Evolutionary conservation across 805 yeast genomes (phyloP).

Genomic region (Ogataea nitratoaversa): DNA sequence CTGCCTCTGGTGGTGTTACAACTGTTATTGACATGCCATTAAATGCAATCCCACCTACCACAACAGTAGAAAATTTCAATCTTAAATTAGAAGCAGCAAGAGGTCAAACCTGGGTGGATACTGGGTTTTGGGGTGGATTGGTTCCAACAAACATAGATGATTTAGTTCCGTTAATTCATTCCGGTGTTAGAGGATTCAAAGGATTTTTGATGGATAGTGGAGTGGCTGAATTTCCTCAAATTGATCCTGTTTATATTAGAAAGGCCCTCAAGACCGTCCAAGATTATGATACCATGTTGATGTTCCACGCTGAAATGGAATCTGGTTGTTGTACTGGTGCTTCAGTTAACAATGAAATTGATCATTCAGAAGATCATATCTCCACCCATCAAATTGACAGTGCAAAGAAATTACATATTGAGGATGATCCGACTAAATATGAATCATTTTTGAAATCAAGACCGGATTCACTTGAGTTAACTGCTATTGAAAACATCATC

Average conservation of each 20-base stretch:
- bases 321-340: slow-evolving; percentile 3
- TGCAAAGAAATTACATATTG: slow-evolving; percentile 19
- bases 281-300: slow-evolving; percentile 62
- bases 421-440: slow-evolving; percentile 56
- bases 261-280: slow-evolving; percentile 62
- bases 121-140: slow-evolving; percentile 95
- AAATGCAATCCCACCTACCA: slow-evolving; percentile 94
- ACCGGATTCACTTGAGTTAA: slow-evolving; percentile 84
- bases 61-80: slow-evolving; percentile 71
- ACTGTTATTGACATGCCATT: slow-evolving; percentile 95
- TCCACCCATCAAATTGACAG: slow-evolving; percentile 2
- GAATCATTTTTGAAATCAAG: slow-evolving; percentile 75
- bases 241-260: slow-evolving; percentile 58
- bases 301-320: slow-evolving; percentile 93
- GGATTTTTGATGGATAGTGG: slow-evolving; percentile 92
- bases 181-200: slow-evolving; percentile 93
- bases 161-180: slow-evolving; percentile 67
- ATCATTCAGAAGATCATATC: not conserved
- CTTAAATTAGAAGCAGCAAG: slow-evolving; percentile 73
- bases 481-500: slow-evolving; percentile 74
- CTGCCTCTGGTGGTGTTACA: slow-evolving; percentile 95
- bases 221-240: slow-evolving; percentile 93
- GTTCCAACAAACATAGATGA: slow-evolving; percentile 73
- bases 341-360: not conserved
- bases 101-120: slow-evolving; percentile 86